Percentiles rank a stretch among this genome's conserved stretches.
phyloP scores from a whole-genome alignment of 1,284 basidiomycete species.

The Apiotrichum veenhuisii region DNA sequence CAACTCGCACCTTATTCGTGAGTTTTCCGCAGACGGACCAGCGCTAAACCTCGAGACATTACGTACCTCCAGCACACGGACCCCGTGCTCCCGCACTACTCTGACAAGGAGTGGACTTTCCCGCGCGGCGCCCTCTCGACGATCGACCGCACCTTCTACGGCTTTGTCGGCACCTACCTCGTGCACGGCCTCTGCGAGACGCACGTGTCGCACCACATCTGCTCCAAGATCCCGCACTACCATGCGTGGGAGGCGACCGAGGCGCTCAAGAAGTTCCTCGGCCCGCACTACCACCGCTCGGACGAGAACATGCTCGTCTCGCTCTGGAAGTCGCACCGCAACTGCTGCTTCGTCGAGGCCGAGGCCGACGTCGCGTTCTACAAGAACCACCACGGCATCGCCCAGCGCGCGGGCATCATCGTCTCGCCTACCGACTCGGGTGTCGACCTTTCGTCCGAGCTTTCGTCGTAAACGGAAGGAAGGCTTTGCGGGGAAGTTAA shows the following conservation, averaged over 20 bases:
- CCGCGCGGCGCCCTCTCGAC: constrained; percentile 92
- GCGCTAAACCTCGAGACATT: too few relatives aligned
- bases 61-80: constrained; percentile 73
- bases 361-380: constrained; percentile 86
- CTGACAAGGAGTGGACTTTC: constrained; percentile 85
- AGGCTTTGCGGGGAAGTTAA: too few relatives aligned
- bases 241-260: constrained; percentile 79
- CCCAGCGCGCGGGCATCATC: constrained; percentile 61
- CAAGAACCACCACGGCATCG: constrained; percentile 78
- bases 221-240: constrained; percentile 90
- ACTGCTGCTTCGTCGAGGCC: constrained; percentile 76
- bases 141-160: constrained; percentile 81
- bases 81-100: constrained; percentile 65
- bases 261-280: constrained; percentile 78
- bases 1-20: constrained; percentile 71
- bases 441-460: constrained; percentile 56
- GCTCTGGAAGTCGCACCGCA: constrained; percentile 54
- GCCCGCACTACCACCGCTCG: constrained; percentile 54
- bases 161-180: constrained; percentile 70
- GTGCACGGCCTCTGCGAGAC: constrained; percentile 85
- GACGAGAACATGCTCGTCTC: constrained; percentile 55
- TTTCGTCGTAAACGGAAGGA: too few relatives aligned
- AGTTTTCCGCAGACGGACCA: too few relatives aligned
- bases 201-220: constrained; percentile 84
- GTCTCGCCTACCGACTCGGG: constrained; percentile 71